These are phyloP conservation scores for Smittium culicis DNA, from an alignment of 371 early-diverging fungal species.

Conservation along the genomic window DNA sequence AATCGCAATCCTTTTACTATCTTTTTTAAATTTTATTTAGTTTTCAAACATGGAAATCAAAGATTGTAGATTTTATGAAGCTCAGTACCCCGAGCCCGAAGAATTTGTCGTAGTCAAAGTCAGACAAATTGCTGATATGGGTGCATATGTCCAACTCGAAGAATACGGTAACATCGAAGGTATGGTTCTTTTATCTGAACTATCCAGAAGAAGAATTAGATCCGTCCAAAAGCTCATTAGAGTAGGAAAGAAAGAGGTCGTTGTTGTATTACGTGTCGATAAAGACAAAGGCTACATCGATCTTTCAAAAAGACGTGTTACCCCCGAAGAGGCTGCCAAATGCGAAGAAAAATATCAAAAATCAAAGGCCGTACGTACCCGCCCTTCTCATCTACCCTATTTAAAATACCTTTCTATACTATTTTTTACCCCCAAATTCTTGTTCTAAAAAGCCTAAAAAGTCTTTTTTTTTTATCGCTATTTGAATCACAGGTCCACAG, in stretches of 20 bases:
- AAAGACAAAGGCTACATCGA: constrained; percentile 99
- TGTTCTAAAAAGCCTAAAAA: no score
- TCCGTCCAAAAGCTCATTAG: constrained; percentile 96
- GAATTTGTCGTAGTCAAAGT: constrained; percentile 98
- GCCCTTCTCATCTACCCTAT: neutral
- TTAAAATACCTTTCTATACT: neutral
- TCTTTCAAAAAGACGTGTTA: constrained; percentile 92
- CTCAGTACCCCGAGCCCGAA: constrained; percentile 92
- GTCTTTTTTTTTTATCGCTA: no score
- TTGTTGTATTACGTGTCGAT: constrained; percentile 95
- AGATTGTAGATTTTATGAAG: constrained; percentile 83
- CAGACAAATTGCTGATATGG: constrained; percentile 93
- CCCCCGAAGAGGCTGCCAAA: constrained; percentile 87
- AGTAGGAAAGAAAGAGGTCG: constrained; percentile 94
- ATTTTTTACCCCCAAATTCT: neutral
- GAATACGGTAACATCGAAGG: constrained; percentile 91
- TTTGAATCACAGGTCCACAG: constrained; percentile 18
- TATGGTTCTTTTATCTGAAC: constrained; percentile 93
- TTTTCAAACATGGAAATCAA: constrained; percentile 10
- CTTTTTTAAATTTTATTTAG: no score
- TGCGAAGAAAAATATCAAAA: constrained; percentile 94
- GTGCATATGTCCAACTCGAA: constrained; percentile 91
- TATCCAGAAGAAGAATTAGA: constrained; percentile 94
- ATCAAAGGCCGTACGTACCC: constrained; percentile 70
- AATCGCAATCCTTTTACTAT: no score